These are phyloP conservation scores for Metrosideros polymorpha DNA, from an alignment of 441 rosid genomes.

Conservation along the genomic window DNA sequence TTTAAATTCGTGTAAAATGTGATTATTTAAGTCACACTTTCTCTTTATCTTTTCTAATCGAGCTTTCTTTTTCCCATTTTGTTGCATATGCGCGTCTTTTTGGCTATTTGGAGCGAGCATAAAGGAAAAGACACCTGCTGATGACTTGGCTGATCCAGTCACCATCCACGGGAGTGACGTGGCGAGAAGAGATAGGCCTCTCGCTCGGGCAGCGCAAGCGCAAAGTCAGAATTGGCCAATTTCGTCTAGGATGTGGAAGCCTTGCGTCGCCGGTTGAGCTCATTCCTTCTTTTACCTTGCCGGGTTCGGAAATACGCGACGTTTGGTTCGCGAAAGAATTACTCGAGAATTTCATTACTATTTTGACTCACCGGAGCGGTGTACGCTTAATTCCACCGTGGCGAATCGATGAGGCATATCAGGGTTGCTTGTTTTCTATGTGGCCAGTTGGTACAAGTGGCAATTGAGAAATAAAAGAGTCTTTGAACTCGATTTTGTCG, in stretches of 20 bases:
- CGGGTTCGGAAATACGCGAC: no score
- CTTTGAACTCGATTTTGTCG: no score
- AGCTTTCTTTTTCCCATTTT: background rate
- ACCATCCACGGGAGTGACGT: background rate
- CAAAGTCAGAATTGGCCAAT: background rate
- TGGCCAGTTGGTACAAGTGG: background rate
- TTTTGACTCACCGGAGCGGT: background rate
- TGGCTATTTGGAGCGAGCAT: background rate
- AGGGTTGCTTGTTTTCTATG: accelerated
- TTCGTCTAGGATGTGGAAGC: background rate
- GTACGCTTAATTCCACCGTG: background rate
- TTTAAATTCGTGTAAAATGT: background rate
- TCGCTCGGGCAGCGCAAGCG: background rate
- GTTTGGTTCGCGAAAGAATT: background rate
- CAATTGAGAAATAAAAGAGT: background rate
- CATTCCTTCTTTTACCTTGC: background rate
- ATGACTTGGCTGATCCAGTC: background rate
- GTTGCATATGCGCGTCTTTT: background rate
- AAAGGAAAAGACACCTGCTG: background rate
- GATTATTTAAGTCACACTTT: background rate
- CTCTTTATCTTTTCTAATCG: background rate
- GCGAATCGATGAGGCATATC: background rate
- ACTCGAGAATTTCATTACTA: background rate
- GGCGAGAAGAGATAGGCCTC: background rate
- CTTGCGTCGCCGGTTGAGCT: background rate